These are phyloP conservation scores for Medicago arabica DNA, from an alignment of 306 rosid genomes.

Conservation along the genomic window DNA sequence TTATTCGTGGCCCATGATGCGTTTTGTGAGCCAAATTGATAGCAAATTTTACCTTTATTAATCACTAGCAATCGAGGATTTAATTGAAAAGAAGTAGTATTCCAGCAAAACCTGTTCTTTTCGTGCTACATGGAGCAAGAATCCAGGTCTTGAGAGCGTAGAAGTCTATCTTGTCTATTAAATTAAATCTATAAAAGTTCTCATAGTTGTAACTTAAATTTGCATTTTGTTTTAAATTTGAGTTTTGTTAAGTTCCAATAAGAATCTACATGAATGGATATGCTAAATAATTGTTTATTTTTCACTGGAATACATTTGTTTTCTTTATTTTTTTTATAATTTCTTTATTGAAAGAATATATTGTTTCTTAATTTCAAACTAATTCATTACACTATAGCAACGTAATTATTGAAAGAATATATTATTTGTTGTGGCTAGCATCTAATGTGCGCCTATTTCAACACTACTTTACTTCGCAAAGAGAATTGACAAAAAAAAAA, in stretches of 20 bases:
- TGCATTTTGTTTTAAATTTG: constrained; percentile 10
- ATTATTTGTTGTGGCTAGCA: no score
- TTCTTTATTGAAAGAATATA: neutral
- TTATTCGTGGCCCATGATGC: constrained; percentile 19
- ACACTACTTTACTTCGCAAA: no score
- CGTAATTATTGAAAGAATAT: no score
- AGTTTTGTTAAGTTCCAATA: constrained; percentile 5
- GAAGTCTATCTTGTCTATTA: constrained; percentile 2
- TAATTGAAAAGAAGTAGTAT: constrained; percentile 15
- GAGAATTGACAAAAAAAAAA: no score
- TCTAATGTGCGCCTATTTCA: no score
- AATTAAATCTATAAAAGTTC: constrained; percentile 3
- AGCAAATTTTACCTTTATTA: constrained; percentile 2
- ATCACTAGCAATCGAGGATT: neutral
- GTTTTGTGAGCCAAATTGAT: constrained; percentile 19
- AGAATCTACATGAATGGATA: neutral
- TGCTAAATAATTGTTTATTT: neutral
- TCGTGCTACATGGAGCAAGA: constrained; percentile 18
- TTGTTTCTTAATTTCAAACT: neutral
- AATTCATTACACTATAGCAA: no score
- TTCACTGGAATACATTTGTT: no score
- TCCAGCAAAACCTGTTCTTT: constrained; percentile 29
- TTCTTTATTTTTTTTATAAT: no score
- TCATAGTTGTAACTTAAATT: constrained; percentile 31
- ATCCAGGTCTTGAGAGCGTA: constrained; percentile 26